A percentile compares a stretch with the other conserved stretches of the same genome.
Evolutionary conservation across 345 rosid species (phyloP).

Genomic region (Pistacia vera): DNA sequence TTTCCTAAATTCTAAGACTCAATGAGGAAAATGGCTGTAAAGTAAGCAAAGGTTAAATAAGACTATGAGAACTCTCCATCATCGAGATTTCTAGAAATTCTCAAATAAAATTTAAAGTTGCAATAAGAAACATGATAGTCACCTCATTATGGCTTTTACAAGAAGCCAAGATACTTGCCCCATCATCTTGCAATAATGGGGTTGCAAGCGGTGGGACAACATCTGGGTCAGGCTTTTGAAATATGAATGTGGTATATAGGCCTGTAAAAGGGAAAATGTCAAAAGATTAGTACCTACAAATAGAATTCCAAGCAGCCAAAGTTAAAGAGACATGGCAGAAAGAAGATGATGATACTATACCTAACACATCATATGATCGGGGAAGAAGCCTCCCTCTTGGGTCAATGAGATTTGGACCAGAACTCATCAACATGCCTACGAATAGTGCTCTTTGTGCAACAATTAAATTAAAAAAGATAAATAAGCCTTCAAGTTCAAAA

Average conservation of each 20-base stretch:
- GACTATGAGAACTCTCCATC: neutral
- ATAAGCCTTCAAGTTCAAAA: slow-evolving; percentile 18
- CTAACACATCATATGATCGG: slow-evolving; percentile 78
- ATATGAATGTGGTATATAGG: slow-evolving; percentile 80
- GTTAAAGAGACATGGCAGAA: slow-evolving; percentile 1
- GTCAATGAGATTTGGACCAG: slow-evolving; percentile 78
- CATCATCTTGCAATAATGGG: slow-evolving; percentile 69
- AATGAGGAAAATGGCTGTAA: neutral
- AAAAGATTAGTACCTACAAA: slow-evolving; percentile 11
- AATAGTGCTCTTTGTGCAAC: slow-evolving; percentile 59
- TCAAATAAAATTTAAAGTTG: neutral
- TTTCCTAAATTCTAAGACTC: neutral
- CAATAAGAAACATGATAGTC: neutral
- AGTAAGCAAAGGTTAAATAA: neutral
- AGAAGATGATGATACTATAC: slow-evolving; percentile 36
- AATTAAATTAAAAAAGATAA: slow-evolving; percentile 12
- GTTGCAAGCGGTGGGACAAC: slow-evolving; percentile 76
- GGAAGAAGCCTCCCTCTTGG: slow-evolving; percentile 91
- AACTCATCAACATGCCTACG: slow-evolving; percentile 70
- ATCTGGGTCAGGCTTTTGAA: slow-evolving; percentile 97
- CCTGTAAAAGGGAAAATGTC: slow-evolving; percentile 44
- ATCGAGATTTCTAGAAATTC: neutral
- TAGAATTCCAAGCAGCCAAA: slow-evolving; percentile 6
- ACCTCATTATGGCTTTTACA: slow-evolving; percentile 3
- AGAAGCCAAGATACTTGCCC: slow-evolving; percentile 58